phyloP scores from a whole-genome alignment of 306 rosid species.

The Prinsepia uniflora region DNA sequence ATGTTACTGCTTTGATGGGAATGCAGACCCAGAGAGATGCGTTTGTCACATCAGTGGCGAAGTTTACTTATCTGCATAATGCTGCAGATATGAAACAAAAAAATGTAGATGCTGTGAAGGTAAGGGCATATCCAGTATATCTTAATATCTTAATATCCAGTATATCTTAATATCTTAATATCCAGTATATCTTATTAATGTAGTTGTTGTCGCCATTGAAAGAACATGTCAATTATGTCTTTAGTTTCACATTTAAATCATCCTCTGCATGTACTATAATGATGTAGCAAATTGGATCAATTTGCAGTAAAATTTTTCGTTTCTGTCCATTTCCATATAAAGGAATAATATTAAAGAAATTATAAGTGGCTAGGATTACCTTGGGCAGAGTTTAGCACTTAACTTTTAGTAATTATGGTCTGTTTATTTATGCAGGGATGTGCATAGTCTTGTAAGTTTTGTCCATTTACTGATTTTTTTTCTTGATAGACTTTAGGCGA shows the following conservation, averaged over 20 bases:
- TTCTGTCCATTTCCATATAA: not conserved
- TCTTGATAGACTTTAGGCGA: no score
- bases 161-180: no score
- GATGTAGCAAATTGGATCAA: slow-evolving; percentile 7
- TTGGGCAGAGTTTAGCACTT: not conserved
- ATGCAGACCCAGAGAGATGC: slow-evolving; percentile 99
- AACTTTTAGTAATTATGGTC: not conserved
- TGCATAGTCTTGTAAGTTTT: no score
- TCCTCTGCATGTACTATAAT: not conserved
- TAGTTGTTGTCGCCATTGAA: not conserved
- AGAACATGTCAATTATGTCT: not conserved
- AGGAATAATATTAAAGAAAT: not conserved
- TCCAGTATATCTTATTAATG: slow-evolving; percentile 10
- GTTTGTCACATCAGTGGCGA: slow-evolving; percentile 95
- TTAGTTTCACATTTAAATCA: not conserved
- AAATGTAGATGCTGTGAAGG: slow-evolving; percentile 99
- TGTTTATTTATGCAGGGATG: no score
- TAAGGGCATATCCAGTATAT: slow-evolving; percentile 30
- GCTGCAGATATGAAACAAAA: slow-evolving; percentile 99
- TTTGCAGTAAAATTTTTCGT: not conserved
- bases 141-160: slow-evolving; percentile 16
- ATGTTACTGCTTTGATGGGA: slow-evolving; percentile 89
- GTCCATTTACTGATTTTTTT: no score
- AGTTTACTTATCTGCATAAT: slow-evolving; percentile 92
- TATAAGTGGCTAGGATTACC: not conserved